A percentile compares a stretch with the other conserved stretches of the same genome.
These are phyloP conservation scores for Backusella liffmaniae DNA, from an alignment of 192 early-diverging fungal species.

Conservation along the genomic window DNA sequence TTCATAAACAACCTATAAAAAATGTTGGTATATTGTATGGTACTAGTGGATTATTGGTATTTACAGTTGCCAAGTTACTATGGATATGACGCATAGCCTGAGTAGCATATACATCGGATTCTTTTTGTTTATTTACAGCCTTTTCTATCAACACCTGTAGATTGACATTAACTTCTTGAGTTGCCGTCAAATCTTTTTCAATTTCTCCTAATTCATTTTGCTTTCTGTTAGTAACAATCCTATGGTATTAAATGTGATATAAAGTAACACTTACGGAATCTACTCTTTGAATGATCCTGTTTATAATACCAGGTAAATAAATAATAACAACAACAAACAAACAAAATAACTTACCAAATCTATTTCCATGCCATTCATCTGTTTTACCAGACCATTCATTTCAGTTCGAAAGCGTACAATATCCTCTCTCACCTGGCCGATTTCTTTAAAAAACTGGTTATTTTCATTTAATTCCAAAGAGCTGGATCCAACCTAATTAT, in stretches of 20 bases:
- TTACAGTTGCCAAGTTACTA: constrained; percentile 25
- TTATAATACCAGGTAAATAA: neutral
- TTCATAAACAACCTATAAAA: constrained; percentile 19
- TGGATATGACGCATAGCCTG: constrained; percentile 26
- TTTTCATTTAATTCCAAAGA: constrained; percentile 12
- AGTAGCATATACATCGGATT: constrained; percentile 24
- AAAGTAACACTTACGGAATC: constrained; percentile 17
- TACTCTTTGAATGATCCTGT: constrained; percentile 21
- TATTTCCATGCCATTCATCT: constrained; percentile 28
- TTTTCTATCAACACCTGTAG: constrained; percentile 28
- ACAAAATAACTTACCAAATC: constrained; percentile 25
- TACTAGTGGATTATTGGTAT: neutral
- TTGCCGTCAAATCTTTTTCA: constrained; percentile 24
- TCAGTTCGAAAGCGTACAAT: constrained; percentile 21
- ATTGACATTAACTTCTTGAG: constrained; percentile 38
- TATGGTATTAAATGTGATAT: no score
- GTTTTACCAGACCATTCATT: constrained; percentile 30
- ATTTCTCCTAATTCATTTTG: constrained; percentile 10
- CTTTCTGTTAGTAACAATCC: neutral
- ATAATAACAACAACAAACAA: constrained; percentile 3
- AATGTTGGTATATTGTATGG: neutral
- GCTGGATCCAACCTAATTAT: constrained; percentile 35
- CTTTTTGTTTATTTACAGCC: constrained; percentile 28
- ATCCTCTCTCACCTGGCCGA: constrained; percentile 17
- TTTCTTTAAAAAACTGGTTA: constrained; percentile 16